phyloP scores from a whole-genome alignment of 2,329 filamentous ascomycete species.

The Akanthomyces muscarius region DNA sequence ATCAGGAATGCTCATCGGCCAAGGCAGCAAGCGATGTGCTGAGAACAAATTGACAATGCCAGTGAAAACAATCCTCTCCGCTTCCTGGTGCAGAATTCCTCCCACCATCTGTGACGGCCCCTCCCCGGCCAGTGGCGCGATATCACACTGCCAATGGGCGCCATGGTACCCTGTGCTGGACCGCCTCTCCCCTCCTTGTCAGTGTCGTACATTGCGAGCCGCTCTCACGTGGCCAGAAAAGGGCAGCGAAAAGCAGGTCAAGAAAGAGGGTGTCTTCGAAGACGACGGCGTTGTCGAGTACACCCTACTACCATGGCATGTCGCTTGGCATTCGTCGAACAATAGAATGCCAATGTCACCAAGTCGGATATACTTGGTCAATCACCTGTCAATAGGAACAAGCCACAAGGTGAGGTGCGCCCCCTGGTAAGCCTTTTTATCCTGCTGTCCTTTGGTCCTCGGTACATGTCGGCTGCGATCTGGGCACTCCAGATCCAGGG shows the following conservation, averaged over 20 bases:
- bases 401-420: background rate
- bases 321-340: too few species aligned
- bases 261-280: background rate
- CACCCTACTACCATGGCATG: background rate
- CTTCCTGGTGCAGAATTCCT: background rate
- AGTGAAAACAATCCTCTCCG: too few species aligned
- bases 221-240: background rate
- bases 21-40: too few species aligned
- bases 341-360: too few species aligned
- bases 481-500: conserved; percentile 12
- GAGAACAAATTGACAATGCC: too few species aligned
- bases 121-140: background rate
- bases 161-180: background rate
- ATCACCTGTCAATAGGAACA: background rate
- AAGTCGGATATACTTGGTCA: too few species aligned
- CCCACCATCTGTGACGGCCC: too few species aligned
- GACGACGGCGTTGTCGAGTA: background rate
- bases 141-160: background rate
- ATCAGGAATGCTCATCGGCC: too few species aligned
- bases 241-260: background rate
- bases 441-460: background rate
- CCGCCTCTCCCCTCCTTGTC: background rate
- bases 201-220: background rate
- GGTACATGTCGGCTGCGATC: conserved; percentile 16
- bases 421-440: background rate